Evolutionary conservation across 208 protist genomes (phyloP), one percentile per base, ranked within the genome.

Genomic region (Trypanosomatidae sp.): DNA sequence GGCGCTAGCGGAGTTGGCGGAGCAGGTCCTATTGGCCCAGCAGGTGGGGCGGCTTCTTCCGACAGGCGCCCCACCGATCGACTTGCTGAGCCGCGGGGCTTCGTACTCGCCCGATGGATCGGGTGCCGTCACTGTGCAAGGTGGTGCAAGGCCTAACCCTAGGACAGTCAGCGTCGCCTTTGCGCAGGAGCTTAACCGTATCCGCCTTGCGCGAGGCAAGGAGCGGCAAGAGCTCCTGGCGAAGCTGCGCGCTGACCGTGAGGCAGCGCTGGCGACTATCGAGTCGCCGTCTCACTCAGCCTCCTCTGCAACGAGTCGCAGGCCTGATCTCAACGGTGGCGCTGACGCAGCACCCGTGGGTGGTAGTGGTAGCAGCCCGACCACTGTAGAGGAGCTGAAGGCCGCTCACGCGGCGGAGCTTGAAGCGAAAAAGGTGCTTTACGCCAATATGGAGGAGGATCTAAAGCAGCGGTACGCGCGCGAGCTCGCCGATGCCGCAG

Each of bases 401-500:
- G 74, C 68, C 33, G 70, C 73, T 19, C 77, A 89, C 69, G 59
- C 71, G 9, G 70, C 36, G 41, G 71, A 77, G 73, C 50, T 82
- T 33, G 64, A 69, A 65, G 60, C 36, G 13, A 66, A 71, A 28
- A 72, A 77, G 49, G 69, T 56, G 10, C 70, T 74, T 22, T 89
- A 88, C 76, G 69, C 79, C 56, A 65, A 62, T 15, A 49, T 90
- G 36, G 74, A 92, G 74, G 75, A 82, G 58, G 77, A 86, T 44
- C 66, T 91, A 58, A 66, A 67, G 62, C 71, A 68, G 73, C 82
- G 85, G 70, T 76, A 84, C 47, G 62, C 68, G 9, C 58, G 36
- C 53, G 76, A 91, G 60, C 56, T 80, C 62, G 60, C 78, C n/a
- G 69, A 76, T 19, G 71, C 83, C 1, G 68, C 74, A 15, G 71